Conservation (phyloP, 169 alveolate species). For the Theileria orientalis region DNA sequence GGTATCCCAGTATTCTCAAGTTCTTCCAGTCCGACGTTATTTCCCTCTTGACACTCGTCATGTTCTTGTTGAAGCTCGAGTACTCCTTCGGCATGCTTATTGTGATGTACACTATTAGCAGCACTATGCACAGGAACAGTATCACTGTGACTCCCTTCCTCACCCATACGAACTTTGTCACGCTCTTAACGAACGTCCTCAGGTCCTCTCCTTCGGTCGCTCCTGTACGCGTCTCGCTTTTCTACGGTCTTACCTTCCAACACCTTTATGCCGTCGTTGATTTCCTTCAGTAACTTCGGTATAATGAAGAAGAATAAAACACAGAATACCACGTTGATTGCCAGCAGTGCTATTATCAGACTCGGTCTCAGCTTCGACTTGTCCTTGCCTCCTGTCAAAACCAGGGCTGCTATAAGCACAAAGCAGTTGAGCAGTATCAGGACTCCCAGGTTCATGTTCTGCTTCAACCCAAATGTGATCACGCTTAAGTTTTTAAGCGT, state of each 20-base stretch:
- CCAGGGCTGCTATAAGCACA: neutral
- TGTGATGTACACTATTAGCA: neutral
- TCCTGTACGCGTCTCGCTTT: neutral
- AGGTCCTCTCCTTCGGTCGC: neutral
- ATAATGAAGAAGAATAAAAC: neutral
- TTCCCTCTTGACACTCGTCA: constrained; percentile 8
- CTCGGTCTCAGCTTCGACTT: neutral
- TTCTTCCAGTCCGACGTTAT: neutral
- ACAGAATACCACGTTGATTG: neutral
- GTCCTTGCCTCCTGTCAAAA: neutral
- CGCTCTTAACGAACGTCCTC: neutral
- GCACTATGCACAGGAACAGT: neutral
- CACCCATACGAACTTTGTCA: neutral
- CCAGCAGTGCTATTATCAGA: neutral
- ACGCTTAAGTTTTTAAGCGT: neutral
- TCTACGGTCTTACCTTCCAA: neutral
- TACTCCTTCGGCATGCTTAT: constrained; percentile 23
- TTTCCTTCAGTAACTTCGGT: neutral
- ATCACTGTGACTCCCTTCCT: neutral
- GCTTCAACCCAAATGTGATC: neutral
- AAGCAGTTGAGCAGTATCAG: neutral
- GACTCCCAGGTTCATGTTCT: neutral
- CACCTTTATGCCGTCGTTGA: neutral
- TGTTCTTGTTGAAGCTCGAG: constrained; percentile 8
- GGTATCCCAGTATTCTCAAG: constrained; percentile 14